Percentiles rank a stretch among this genome's conserved stretches.
Conservation (phyloP, 768 basidiomycete species). For the Naganishia kalamii region DNA sequence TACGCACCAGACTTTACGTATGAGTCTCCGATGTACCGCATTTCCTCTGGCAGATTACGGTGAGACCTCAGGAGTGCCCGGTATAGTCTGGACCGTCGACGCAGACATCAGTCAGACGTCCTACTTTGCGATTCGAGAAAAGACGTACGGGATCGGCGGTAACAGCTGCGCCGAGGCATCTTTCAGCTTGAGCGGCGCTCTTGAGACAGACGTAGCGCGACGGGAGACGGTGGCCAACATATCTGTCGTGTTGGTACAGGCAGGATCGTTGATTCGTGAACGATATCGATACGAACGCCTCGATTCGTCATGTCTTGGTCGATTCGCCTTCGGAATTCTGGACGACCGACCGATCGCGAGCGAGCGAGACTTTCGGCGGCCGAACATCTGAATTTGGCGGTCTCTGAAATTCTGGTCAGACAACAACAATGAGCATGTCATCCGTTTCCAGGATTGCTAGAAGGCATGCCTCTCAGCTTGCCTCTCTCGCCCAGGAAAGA, state of each 20-base stretch:
- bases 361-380: too few species aligned
- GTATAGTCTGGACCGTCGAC: slow-evolving; percentile 57
- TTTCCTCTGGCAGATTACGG: slow-evolving; percentile 62
- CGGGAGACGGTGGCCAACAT: slow-evolving; percentile 2
- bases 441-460: too few species aligned
- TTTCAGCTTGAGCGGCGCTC: slow-evolving; percentile 18
- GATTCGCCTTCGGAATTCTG: too few species aligned
- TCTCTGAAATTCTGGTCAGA: too few species aligned
- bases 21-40: slow-evolving; percentile 76
- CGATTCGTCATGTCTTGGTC: too few species aligned
- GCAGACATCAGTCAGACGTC: neutral
- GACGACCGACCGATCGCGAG: too few species aligned
- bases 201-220: slow-evolving; percentile 22
- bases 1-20: slow-evolving; percentile 63
- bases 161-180: slow-evolving; percentile 61
- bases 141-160: slow-evolving; percentile 72
- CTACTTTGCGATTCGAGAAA: neutral
- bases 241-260: neutral
- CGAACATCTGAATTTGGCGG: too few species aligned
- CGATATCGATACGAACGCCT: neutral
- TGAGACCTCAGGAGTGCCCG: slow-evolving; percentile 76
- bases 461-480: too few species aligned
- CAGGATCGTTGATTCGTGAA: neutral
- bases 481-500: too few species aligned
- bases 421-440: too few species aligned